phyloP scores from a whole-genome alignment of 495 filamentous ascomycete species.

The Daldinia caldariorum region DNA sequence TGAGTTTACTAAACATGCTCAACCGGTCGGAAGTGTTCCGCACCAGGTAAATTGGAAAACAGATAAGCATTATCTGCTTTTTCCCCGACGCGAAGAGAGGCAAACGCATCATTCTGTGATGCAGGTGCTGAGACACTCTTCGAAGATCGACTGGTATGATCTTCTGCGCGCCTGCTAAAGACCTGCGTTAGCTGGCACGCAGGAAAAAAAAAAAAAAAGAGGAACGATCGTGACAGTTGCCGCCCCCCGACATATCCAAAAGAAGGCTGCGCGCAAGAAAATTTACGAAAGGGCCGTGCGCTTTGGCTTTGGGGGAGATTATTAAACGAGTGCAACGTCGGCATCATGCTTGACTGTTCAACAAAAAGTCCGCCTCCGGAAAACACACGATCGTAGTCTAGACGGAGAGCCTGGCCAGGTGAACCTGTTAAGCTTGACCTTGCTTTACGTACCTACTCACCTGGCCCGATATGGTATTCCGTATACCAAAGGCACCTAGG shows the following conservation, averaged over 20 bases:
- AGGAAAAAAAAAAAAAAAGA: background rate
- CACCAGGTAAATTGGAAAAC: constrained; percentile 4
- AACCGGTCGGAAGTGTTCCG: constrained; percentile 38
- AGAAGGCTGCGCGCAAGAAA: constrained; percentile 28
- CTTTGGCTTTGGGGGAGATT: constrained; percentile 12
- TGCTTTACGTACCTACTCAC: constrained; percentile 15
- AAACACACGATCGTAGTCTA: constrained; percentile 32
- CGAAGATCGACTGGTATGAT: constrained; percentile 37
- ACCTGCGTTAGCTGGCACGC: constrained; percentile 17
- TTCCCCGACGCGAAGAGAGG: background rate
- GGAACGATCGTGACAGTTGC: constrained; percentile 33
- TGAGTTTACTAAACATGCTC: constrained; percentile 35
- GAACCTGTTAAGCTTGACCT: constrained; percentile 6
- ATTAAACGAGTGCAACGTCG: constrained; percentile 43
- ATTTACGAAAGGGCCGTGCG: constrained; percentile 25
- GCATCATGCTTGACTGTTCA: constrained; percentile 30
- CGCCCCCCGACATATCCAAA: constrained; percentile 28
- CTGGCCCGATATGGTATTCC: constrained; percentile 33
- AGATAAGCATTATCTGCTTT: background rate
- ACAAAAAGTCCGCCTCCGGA: constrained; percentile 17
- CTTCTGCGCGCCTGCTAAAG: constrained; percentile 32
- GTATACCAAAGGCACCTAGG: constrained; percentile 6
- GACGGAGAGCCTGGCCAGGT: constrained; percentile 6
- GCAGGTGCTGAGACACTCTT: background rate
- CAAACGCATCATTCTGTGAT: background rate